Base-by-base conservation (phyloP, 495 filamentous ascomycete species). In the Glarea lozoyensis region DNA sequence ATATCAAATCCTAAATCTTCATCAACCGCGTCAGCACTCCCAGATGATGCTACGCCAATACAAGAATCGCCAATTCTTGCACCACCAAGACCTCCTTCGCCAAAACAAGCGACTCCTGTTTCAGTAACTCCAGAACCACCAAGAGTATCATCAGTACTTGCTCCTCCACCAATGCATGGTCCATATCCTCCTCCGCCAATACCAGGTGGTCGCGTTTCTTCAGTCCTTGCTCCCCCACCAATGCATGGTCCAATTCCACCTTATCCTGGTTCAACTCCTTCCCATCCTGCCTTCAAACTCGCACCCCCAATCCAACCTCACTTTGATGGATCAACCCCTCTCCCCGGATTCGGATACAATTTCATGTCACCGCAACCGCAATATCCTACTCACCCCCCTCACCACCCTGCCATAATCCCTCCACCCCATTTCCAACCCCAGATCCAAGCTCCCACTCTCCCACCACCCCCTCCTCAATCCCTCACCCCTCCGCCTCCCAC, bases 251-350 rank as follows among this genome's bases (percentile, higher is more conserved):
- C 25, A n/a, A 7, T 29, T 22, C 36, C 36, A 40, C 10, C 32
- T 11, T 29, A 44, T 10, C 17, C 45, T 25, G 17, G 20, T 22
- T n/a, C 39, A 40, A 35, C 12, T 16, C 18, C 24, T 12, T 44
- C 47, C 12, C 43, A 41, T 5, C 42, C 40, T 22, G 41, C 40
- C 41, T 46, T 31, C 42, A 45, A 42, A 46, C 57, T 45, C 27
- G 49, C 44, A 22, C 54, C 55, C 19, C 50, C 59, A 9, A 21
- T 37, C 5, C 35, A 37, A 21, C 35, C 35, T 20, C 31, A 43
- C 12, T 52, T 39, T 5, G 54, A 57, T 25, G 54, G 54, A 12
- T 57, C 54, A 11, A 37, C 44, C n/a, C 54, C 54, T 25, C 37
- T 57, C 3, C 50, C 54, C 3, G 53, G 53, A 13, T 39, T 56